Base-by-base conservation (phyloP, 352 stramenopile species). In the Globisporangium polare region DNA sequence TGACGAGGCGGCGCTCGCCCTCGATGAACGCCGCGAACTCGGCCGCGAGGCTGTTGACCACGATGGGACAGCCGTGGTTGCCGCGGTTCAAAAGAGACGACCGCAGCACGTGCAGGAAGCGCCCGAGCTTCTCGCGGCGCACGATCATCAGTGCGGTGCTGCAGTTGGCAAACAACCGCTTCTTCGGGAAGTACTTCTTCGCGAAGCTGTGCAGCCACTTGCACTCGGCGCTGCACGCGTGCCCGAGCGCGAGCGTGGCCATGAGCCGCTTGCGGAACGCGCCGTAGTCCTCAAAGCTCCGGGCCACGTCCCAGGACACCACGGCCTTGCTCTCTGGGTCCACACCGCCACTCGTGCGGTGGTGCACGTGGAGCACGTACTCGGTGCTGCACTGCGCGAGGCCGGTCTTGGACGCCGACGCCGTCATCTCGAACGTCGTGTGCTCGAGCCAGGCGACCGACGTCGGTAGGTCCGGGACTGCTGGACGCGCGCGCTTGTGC, bases 121-220 rank as follows among this genome's bases (percentile, higher is more conserved):
- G 63, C 2, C 69, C 56, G 29, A 80, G 68, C 17, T 65, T 64
- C 15, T 59, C 50, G 47, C 66, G 55, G 47, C 65, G 69, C 39
- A 53, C 42, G 50, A 69, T 60, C 46, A 63, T 58, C 5, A 26
- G 15, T 13, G 45, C 26, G 3, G 35, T 35, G 24, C 47, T 49
- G 17, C 37, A 50, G 46, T 51, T 50, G 47, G 31, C 22, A 5
- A 84, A 71, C 5, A 81, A 54, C n/a, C 61, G 72, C 37, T 65
- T 67, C 58, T 80, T 72, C 15, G 82, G 82, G 57, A 89, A 91
- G 57, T 83, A 81, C 57, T 79, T 69, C 50, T 80, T 80, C 15
- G 87, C 58, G 47, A 87, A 81, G 43, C 74, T 79, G 67, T 85
- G 83, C 24, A 91, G 65, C 74, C 72, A 91, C 41, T 69, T 73